phyloP scores from a whole-genome alignment of 2,329 filamentous ascomycete species.

The Atkinsonella hypoxylon region DNA sequence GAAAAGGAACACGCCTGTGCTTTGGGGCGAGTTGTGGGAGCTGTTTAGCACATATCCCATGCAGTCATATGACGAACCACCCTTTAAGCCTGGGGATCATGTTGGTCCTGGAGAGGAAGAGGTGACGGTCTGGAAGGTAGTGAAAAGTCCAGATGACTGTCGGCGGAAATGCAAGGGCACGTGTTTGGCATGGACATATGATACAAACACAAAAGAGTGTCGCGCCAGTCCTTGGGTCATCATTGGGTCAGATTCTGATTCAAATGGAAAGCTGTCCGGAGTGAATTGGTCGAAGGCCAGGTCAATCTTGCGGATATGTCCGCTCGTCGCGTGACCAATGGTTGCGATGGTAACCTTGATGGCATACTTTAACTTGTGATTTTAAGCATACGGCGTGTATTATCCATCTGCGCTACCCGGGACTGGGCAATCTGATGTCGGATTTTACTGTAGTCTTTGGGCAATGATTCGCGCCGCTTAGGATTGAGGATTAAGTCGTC shows the following conservation, averaged over 20 bases:
- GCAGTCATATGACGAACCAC: constrained; percentile 23
- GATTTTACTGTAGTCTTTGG: background rate
- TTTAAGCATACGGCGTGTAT: background rate
- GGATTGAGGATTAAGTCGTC: background rate
- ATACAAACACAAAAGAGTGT: constrained; percentile 27
- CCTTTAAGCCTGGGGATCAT: constrained; percentile 29
- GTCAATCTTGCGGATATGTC: constrained; percentile 11
- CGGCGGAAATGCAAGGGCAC: constrained; percentile 27
- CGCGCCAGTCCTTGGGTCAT: constrained; percentile 38
- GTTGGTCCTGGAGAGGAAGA: constrained; percentile 37
- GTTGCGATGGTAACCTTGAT: background rate
- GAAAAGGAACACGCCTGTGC: constrained; percentile 25
- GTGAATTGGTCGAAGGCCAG: constrained; percentile 19
- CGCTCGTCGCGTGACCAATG: background rate
- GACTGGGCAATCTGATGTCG: background rate
- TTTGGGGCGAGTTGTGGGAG: constrained; percentile 39
- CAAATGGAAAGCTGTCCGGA: constrained; percentile 14
- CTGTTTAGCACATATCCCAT: constrained; percentile 32
- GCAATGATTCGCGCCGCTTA: background rate
- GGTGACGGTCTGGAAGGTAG: constrained; percentile 24
- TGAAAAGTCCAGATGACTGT: constrained; percentile 30
- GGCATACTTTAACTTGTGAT: no score
- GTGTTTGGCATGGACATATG: constrained; percentile 42
- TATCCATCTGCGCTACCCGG: background rate
- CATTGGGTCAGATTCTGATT: constrained; percentile 22